Percentiles rank a stretch among this genome's conserved stretches.
These are phyloP conservation scores for Gryganskiella cystojenkinii DNA, from an alignment of 192 early-diverging fungal species.

Conservation along the genomic window DNA sequence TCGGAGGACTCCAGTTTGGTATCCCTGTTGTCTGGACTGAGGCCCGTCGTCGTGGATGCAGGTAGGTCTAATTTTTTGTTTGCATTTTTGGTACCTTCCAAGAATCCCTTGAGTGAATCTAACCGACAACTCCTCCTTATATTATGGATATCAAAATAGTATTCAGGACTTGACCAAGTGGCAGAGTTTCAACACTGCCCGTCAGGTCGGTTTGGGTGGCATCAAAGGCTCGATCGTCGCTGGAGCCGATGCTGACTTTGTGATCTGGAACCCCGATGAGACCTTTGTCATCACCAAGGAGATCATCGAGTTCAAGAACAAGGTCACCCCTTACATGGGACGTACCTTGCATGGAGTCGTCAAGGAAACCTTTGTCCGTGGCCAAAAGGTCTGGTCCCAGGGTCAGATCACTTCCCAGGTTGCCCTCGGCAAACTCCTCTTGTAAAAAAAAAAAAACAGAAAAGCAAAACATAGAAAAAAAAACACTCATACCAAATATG, in stretches of 20 bases:
- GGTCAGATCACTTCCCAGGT: conserved; percentile 37
- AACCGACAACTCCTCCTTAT: background rate
- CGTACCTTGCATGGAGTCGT: conserved; percentile 70
- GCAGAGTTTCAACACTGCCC: conserved; percentile 74
- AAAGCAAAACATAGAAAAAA: no score
- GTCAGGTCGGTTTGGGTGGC: conserved; percentile 65
- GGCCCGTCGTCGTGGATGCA: conserved; percentile 71
- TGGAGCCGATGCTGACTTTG: conserved; percentile 83
- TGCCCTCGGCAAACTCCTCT: conserved; percentile 38
- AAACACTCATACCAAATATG: no score
- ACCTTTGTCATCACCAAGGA: conserved; percentile 65
- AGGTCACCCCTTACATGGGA: conserved; percentile 81
- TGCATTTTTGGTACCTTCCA: background rate
- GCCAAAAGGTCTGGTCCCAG: conserved; percentile 53
- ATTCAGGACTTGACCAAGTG: conserved; percentile 69
- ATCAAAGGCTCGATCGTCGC: conserved; percentile 76
- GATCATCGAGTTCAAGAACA: conserved; percentile 85
- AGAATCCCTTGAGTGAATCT: background rate
- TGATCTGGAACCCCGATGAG: conserved; percentile 80
- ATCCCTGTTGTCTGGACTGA: conserved; percentile 83
- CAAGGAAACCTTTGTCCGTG: conserved; percentile 78
- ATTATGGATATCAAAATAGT: conserved; percentile 18
- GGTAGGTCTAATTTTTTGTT: conserved; percentile 34
- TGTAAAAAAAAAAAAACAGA: conserved; percentile 17
- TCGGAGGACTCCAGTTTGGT: conserved; percentile 84